Conservation (phyloP, 257 asterid genomes). For the Thymus quinquecostatus region DNA sequence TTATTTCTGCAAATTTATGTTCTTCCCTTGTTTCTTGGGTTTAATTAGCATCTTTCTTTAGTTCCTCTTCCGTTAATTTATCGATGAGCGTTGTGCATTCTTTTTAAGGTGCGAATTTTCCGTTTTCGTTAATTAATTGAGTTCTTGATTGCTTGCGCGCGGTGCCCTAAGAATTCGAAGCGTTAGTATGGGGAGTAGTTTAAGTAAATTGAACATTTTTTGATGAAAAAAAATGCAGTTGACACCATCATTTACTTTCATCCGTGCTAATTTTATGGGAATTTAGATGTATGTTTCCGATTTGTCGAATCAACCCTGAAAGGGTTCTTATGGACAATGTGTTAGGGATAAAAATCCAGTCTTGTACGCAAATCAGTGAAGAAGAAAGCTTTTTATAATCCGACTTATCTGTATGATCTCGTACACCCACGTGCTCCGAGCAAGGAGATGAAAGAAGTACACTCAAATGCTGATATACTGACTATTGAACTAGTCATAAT, state of each 20-base stretch:
- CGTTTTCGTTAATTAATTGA: constrained; percentile 14
- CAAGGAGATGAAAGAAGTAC: background rate
- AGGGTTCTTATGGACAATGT: background rate
- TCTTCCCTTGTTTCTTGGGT: background rate
- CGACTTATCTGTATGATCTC: background rate
- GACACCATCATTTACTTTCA: background rate
- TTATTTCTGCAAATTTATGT: background rate
- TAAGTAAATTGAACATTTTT: background rate
- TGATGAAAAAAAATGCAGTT: background rate
- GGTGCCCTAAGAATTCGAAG: background rate
- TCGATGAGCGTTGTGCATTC: background rate
- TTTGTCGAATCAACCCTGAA: background rate
- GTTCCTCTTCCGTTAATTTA: background rate
- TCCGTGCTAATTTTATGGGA: background rate
- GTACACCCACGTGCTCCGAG: background rate
- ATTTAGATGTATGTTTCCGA: background rate
- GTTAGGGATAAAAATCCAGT: background rate
- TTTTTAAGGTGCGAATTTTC: constrained; percentile 14
- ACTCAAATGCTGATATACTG: background rate
- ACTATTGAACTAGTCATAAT: background rate
- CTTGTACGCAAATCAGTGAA: background rate
- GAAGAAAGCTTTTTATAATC: background rate
- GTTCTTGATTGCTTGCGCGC: constrained; percentile 7
- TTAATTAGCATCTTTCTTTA: background rate
- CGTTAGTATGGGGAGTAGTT: background rate